Evolutionary conservation across 805 yeast genomes (phyloP), one percentile per base, ranked within the genome.

Genomic region (Starmera dryadoides): DNA sequence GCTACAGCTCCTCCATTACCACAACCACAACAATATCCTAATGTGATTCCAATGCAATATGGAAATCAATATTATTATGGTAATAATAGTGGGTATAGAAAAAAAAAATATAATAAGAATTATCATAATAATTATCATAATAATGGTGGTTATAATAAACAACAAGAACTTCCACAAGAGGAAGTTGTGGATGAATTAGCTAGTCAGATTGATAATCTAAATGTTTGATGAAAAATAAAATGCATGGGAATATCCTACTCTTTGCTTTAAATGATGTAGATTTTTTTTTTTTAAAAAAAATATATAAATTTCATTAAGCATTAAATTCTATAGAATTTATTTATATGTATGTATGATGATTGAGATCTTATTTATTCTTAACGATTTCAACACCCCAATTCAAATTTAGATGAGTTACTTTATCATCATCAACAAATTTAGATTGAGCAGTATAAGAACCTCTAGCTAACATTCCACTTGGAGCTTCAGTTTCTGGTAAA

Each of bases 311-410:
- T n/a, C n/a, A n/a, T n/a, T n/a, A n/a, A n/a, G n/a, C n/a, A n/a
- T n/a, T n/a, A n/a, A n/a, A n/a, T n/a, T n/a, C n/a, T n/a, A n/a
- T n/a, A n/a, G n/a, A n/a, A n/a, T n/a, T n/a, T n/a, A n/a, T n/a
- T n/a, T n/a, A n/a, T n/a, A n/a, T n/a, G n/a, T n/a, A n/a, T n/a
- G n/a, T n/a, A n/a, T n/a, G n/a, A n/a, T n/a, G n/a, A n/a, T n/a
- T 22, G 21, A 6, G 3, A 21, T 23, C 9, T 37, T 17, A 47
- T 48, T 49, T 59, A 48, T 69, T 73, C 49, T 86, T 88, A 34
- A 81, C 77, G 43, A 88, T 86, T 50, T 82, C 81, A 52, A 88
- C 86, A 44, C 81, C 76, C 96, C 96, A 89, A 35, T 91, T 84
- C 49, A 86, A 68, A 28, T 75, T 69, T 58, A 86, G 69, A 59